Evolutionary conservation across 768 basidiomycete genomes (phyloP).

Genomic region (Tricholoma bakamatsutake): DNA sequence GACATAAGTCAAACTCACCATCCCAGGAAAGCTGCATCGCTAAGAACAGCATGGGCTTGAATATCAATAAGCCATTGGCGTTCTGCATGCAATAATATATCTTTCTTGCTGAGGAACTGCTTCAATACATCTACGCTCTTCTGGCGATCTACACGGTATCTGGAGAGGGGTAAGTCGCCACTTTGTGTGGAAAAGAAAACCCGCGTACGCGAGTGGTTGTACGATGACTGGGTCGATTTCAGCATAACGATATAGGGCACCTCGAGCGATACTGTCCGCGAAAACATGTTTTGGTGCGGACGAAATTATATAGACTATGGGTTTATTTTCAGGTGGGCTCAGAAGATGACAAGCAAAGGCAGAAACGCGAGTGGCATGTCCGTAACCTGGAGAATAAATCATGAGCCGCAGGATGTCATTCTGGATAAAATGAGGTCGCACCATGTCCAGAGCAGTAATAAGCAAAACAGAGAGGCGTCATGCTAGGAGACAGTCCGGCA

Average conservation of each 20-base stretch:
- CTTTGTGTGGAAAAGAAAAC: neutral
- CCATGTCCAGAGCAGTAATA: conserved; percentile 79
- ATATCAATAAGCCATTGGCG: conserved; percentile 48
- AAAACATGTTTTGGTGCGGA: conserved; percentile 74
- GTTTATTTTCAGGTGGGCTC: conserved; percentile 27
- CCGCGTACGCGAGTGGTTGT: conserved; percentile 69
- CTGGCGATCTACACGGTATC: conserved; percentile 68
- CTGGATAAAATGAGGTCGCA: conserved; percentile 21
- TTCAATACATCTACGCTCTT: conserved; percentile 61
- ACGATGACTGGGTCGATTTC: conserved; percentile 77
- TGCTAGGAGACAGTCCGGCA: neutral
- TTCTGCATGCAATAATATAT: conserved; percentile 49
- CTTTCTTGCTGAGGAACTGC: conserved; percentile 51
- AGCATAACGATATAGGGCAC: conserved; percentile 63
- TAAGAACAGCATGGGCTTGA: conserved; percentile 55
- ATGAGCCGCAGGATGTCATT: neutral
- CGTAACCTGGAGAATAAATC: conserved; percentile 47
- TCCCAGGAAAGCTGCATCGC: conserved; percentile 74
- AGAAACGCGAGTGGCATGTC: conserved; percentile 81
- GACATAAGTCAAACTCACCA: conserved; percentile 40
- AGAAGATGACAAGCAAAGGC: conserved; percentile 63
- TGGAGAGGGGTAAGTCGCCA: conserved; percentile 19
- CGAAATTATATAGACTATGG: conserved; percentile 59
- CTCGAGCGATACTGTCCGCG: conserved; percentile 51
- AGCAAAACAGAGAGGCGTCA: conserved; percentile 37